These are phyloP conservation scores for Vaccinium corymbosum DNA, from an alignment of 148 eudicot genomes.

Conservation along the genomic window DNA sequence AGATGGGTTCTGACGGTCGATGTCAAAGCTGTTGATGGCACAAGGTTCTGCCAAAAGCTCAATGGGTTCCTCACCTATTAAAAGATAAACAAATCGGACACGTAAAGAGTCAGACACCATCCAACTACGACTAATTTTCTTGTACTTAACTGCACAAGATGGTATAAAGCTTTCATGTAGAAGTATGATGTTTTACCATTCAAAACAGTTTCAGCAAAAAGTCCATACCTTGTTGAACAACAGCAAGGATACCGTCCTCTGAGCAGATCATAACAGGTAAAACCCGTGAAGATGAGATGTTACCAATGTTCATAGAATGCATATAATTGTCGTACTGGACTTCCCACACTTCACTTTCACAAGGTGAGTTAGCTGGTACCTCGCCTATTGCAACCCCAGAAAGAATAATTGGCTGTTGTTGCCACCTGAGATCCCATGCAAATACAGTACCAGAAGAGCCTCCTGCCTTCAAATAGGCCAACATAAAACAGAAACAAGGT, in stretches of 20 bases:
- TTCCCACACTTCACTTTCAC: conserved; percentile 95
- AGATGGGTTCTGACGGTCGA: conserved; percentile 21
- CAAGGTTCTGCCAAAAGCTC: conserved; percentile 81
- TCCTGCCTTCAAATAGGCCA: conserved; percentile 66
- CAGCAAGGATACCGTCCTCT: conserved; percentile 93
- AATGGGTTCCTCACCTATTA: conserved; percentile 51
- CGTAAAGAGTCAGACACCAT: too few species aligned
- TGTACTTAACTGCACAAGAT: not conserved
- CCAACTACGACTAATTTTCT: not conserved
- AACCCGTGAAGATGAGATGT: conserved; percentile 52
- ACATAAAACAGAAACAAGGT: not conserved
- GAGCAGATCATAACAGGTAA: conserved; percentile 91
- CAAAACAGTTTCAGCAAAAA: not conserved
- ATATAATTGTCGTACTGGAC: conserved; percentile 74
- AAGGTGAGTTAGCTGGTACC: conserved; percentile 36
- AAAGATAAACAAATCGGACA: not conserved
- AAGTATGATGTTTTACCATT: not conserved
- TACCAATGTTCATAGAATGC: conserved; percentile 50
- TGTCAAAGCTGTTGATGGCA: conserved; percentile 41
- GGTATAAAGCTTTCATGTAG: not conserved
- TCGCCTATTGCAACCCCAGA: conserved; percentile 58
- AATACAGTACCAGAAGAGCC: conserved; percentile 87
- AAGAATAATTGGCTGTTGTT: conserved; percentile 73
- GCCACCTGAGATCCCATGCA: conserved; percentile 95
- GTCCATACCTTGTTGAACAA: conserved; percentile 65